Conservation (phyloP, 2,329 filamentous ascomycete genomes). For the Diplodia intermedia region DNA sequence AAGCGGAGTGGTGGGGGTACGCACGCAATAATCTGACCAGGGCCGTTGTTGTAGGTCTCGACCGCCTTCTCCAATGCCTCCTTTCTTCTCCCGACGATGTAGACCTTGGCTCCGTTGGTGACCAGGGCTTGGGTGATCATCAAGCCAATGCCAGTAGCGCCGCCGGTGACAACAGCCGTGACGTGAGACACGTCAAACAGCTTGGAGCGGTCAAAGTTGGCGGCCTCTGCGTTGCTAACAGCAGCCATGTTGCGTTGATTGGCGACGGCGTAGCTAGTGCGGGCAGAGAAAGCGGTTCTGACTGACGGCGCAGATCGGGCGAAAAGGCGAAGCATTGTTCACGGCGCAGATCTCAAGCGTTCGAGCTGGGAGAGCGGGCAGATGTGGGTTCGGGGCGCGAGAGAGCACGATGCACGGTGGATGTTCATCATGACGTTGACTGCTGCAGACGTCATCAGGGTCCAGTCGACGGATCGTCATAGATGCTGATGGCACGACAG, state of each 20-base stretch:
- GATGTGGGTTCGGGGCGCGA: neutral
- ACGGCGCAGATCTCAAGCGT: neutral
- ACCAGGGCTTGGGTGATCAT: slow-evolving; percentile 49
- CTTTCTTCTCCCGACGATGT: slow-evolving; percentile 46
- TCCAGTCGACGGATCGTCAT: slow-evolving; percentile 25
- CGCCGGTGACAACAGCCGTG: slow-evolving; percentile 56
- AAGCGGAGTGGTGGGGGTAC: slow-evolving; percentile 25
- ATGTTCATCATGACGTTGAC: slow-evolving; percentile 16
- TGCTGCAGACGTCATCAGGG: slow-evolving; percentile 26
- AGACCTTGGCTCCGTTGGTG: slow-evolving; percentile 47
- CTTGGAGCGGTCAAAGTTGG: slow-evolving; percentile 50
- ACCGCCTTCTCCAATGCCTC: slow-evolving; percentile 51
- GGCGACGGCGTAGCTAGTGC: slow-evolving; percentile 28
- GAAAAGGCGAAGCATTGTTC: slow-evolving; percentile 45
- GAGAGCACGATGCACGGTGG: neutral
- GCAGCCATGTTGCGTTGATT: slow-evolving; percentile 41
- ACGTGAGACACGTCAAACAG: slow-evolving; percentile 57
- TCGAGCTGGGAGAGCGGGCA: neutral
- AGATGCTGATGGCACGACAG: neutral
- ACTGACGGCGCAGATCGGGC: slow-evolving; percentile 34
- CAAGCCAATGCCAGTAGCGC: slow-evolving; percentile 53
- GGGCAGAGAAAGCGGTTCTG: slow-evolving; percentile 32
- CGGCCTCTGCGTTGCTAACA: slow-evolving; percentile 47
- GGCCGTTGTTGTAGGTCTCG: slow-evolving; percentile 54
- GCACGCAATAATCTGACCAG: slow-evolving; percentile 57